phyloP scores from a whole-genome alignment of 2,329 filamentous ascomycete species.

The Clonostachys chloroleuca region DNA sequence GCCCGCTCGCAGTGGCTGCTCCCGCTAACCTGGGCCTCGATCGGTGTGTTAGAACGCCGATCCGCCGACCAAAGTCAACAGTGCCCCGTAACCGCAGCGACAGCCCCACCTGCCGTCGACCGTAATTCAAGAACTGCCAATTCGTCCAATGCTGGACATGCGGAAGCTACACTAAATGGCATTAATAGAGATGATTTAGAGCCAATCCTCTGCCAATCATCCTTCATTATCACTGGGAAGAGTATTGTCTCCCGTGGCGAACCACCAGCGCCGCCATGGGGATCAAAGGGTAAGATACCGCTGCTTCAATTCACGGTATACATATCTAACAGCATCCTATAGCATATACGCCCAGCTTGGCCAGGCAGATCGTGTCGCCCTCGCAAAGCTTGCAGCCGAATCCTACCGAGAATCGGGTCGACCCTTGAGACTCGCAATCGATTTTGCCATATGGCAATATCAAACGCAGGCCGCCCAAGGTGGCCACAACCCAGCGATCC shows the following conservation, averaged over 20 bases:
- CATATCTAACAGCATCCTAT: slow-evolving; percentile 41
- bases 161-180: no score
- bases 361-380: slow-evolving; percentile 69
- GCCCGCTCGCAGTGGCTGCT: not conserved
- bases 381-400: slow-evolving; percentile 77
- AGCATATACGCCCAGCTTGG: slow-evolving; percentile 81
- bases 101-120: no score
- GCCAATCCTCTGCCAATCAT: slow-evolving; percentile 3
- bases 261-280: slow-evolving; percentile 41
- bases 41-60: no score
- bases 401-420: slow-evolving; percentile 66
- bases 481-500: slow-evolving; percentile 82
- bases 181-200: no score
- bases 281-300: slow-evolving; percentile 53
- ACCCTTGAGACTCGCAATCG: slow-evolving; percentile 83
- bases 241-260: not conserved
- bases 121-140: no score
- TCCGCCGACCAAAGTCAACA: not conserved
- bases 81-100: not conserved
- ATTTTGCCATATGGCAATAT: slow-evolving; percentile 97
- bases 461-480: slow-evolving; percentile 81
- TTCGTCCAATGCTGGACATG: no score
- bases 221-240: slow-evolving; percentile 4
- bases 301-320: not conserved
- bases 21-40: no score